Evolutionary conservation across 495 filamentous ascomycete species (phyloP), one percentile per base, ranked within the genome.

Genomic region (Aspergillus nanangensis): DNA sequence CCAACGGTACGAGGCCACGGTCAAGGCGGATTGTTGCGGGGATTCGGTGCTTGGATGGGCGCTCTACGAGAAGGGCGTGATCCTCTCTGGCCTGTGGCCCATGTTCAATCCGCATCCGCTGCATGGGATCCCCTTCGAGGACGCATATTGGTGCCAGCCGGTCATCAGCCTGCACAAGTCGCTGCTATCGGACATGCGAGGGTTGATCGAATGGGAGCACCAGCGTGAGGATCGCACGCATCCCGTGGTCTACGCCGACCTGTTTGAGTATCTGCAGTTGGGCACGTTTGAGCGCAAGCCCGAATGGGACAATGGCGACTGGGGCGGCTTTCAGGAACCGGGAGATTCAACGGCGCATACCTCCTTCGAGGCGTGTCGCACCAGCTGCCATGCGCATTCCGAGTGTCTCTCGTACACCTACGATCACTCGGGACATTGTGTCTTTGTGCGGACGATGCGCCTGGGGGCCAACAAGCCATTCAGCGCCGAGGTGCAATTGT

Each of bases 141-240:
- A 61, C 20, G 36, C 55, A 7, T 55, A 67, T 40, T 78, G 74
- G 75, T 80, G 77, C 42, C 71, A 76, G 41, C 75, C 77, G 7
- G 70, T 69, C 0, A 53, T 80, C 47, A 78, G 66, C 18, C 64
- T 80, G 67, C 77, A 80, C 50, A 77, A 80, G 51, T 56, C 60
- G 1, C 37, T 45, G 18, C 39, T 58, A 7, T 35, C 19, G 8
- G 63, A 63, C 31, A 58, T 69, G 59, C 33, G 15, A 7, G 52
- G 42, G 8, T 51, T 62, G 37, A 38, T 50, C 15, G 34, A 53
- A 14, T 70, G 53, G 56, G 60, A 63, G 45, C 47, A 48, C 36
- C 19, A 37, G 29, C 54, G 53, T n/a, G 47, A 54, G n/a, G n/a
- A n/a, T n/a, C n/a, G n/a, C n/a, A n/a, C n/a, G n/a, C n/a, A n/a